phyloP scores from a whole-genome alignment of 768 basidiomycete genomes.

The Goffeauzyma gilvescens region DNA sequence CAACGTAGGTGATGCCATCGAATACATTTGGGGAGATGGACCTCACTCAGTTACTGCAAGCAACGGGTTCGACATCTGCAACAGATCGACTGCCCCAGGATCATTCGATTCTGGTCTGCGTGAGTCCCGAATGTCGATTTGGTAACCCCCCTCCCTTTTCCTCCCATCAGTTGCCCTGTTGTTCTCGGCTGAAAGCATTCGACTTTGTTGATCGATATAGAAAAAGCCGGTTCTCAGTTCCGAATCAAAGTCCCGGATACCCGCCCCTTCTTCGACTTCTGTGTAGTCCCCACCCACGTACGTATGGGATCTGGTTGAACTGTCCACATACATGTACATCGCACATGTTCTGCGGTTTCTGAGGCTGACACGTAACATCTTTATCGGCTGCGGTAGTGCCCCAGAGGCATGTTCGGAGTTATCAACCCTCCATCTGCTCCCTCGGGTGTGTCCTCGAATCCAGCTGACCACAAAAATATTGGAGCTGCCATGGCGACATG shows the following conservation, averaged over 20 bases:
- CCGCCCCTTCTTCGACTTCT: conserved; percentile 16
- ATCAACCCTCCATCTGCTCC: conserved; percentile 15
- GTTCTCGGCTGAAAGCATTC: no score
- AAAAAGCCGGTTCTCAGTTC: conserved; percentile 19
- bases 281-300: conserved; percentile 15
- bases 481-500: conserved; percentile 10
- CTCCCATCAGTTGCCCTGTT: no score
- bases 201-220: no score
- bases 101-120: neutral
- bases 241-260: neutral
- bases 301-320: no score
- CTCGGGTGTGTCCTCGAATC: conserved; percentile 11
- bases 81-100: conserved; percentile 10
- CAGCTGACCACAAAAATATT: no score
- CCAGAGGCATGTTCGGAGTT: conserved; percentile 19
- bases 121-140: no score
- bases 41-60: conserved; percentile 9
- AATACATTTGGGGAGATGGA: conserved; percentile 20
- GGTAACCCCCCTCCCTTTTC: no score
- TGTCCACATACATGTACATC: no score
- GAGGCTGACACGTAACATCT: neutral
- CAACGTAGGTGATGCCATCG: conserved; percentile 14
- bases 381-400: conserved; percentile 2
- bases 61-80: conserved; percentile 17
- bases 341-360: no score